phyloP scores from a whole-genome alignment of 2,329 filamentous ascomycete species.

The Beauveria medogensis region DNA sequence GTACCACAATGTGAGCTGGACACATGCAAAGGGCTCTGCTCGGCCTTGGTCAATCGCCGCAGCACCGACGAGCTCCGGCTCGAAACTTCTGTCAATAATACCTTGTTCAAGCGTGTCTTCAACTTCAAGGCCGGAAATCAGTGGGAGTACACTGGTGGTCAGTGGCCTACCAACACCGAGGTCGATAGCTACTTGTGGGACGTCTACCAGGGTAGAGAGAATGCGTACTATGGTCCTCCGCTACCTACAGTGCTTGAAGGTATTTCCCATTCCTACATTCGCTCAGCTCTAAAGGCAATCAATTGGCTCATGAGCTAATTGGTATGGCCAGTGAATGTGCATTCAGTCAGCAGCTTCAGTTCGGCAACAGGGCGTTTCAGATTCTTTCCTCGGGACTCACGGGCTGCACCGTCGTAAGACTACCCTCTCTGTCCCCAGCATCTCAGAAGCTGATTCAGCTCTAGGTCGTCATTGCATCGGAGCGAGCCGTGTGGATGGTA shows the following conservation, averaged over 20 bases:
- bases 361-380: background rate
- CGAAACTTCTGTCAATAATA: too few species aligned
- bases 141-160: too few species aligned
- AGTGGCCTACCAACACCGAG: too few species aligned
- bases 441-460: background rate
- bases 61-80: background rate
- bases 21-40: background rate
- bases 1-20: background rate
- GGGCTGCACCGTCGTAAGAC: background rate
- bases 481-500: background rate
- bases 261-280: too few species aligned
- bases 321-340: background rate
- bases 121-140: background rate
- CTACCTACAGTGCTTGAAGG: too few species aligned
- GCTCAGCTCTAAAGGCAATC: too few species aligned
- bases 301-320: background rate
- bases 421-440: background rate
- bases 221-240: background rate
- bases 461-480: background rate
- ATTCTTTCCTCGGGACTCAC: background rate
- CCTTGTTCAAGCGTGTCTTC: background rate
- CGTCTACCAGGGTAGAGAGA: background rate
- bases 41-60: background rate
- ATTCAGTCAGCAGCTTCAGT: background rate
- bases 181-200: background rate